phyloP scores from a whole-genome alignment of 352 stramenopile species.

The Pythium graminicola region DNA sequence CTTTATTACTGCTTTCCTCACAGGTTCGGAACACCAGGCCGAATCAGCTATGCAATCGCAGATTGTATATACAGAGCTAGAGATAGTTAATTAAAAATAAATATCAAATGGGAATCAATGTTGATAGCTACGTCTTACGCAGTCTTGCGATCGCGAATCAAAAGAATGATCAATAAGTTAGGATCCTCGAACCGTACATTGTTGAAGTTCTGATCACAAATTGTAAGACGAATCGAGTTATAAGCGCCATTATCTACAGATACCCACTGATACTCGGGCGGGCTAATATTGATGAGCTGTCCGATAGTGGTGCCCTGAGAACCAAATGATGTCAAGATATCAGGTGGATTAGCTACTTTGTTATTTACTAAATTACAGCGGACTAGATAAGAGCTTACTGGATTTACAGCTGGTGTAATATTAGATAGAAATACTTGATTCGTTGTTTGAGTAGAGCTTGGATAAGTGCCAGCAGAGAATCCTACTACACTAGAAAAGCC shows the following conservation, averaged over 20 bases:
- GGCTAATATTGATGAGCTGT: conserved; percentile 3
- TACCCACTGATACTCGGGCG: conserved; percentile 11
- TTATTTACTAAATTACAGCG: conserved; percentile 15
- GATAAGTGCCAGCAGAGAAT: conserved; percentile 5
- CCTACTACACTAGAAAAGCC: conserved; percentile 5
- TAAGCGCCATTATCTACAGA: conserved; percentile 9
- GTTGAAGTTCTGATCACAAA: conserved; percentile 4
- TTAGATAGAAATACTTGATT: conserved; percentile 9
- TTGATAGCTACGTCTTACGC: neutral
- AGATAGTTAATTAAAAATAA: conserved; percentile 17
- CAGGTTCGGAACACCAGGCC: no score
- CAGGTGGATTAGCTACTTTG: conserved; percentile 1
- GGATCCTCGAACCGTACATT: conserved; percentile 6
- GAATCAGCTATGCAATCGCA: neutral
- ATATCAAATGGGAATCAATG: conserved; percentile 19
- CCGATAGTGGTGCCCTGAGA: conserved; percentile 5
- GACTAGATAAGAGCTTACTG: conserved; percentile 3
- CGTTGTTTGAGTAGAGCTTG: conserved; percentile 3
- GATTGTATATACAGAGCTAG: neutral
- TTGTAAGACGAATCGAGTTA: neutral
- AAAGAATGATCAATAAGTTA: conserved; percentile 4
- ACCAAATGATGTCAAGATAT: conserved; percentile 12
- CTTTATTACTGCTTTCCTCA: no score
- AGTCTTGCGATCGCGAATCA: conserved; percentile 1
- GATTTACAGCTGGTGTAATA: conserved; percentile 1